Percentiles rank a stretch among this genome's conserved stretches.
Conservation (phyloP, 2,329 filamentous ascomycete genomes). For the Colletotrichum endophyticum region DNA sequence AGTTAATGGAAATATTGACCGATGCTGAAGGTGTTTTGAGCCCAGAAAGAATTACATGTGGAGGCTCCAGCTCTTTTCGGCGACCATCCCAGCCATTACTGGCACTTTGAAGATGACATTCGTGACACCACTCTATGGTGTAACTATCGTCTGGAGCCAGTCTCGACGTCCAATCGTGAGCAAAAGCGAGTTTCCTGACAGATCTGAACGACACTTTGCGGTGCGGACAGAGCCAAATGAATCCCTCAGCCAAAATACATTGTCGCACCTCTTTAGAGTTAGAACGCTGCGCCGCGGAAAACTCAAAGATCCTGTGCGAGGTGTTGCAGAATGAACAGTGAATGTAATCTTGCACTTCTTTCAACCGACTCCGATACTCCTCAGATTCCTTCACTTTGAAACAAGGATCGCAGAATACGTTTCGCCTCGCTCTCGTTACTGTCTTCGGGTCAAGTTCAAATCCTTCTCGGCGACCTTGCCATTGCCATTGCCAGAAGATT, state of each 20-base stretch:
- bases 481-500: too few relatives aligned
- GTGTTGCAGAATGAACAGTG: background rate
- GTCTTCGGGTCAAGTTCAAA: background rate
- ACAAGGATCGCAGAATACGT: background rate
- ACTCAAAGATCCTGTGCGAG: fast-evolving
- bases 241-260: background rate
- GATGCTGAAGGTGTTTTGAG: too few relatives aligned
- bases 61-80: background rate
- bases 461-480: too few relatives aligned
- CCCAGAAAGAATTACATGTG: background rate
- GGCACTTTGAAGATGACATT: background rate
- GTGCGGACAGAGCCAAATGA: background rate
- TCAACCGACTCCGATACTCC: background rate
- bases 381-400: background rate
- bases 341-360: background rate
- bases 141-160: background rate
- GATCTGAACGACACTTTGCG: background rate
- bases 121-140: background rate
- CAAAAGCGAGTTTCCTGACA: background rate
- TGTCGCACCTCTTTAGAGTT: background rate
- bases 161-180: background rate
- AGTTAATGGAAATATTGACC: too few relatives aligned
- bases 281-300: background rate
- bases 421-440: background rate
- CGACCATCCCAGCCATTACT: background rate